phyloP scores from a whole-genome alignment of 2,329 filamentous ascomycete genomes.

The Pseudogymnoascus sp. region DNA sequence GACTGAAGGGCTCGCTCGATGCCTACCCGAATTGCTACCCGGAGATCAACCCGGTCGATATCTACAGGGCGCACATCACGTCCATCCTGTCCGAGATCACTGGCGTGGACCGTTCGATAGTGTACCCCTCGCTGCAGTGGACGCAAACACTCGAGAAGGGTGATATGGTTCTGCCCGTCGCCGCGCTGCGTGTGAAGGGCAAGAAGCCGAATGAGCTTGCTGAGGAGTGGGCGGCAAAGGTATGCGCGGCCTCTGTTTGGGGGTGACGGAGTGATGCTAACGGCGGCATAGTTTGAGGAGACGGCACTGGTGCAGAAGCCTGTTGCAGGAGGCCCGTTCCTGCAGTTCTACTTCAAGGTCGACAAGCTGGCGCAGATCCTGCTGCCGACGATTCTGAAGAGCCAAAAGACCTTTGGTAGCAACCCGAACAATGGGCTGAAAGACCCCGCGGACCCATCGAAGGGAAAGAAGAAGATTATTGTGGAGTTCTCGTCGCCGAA shows the following conservation, averaged over 20 bases:
- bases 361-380: slow-evolving; percentile 58
- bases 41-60: slow-evolving; percentile 67
- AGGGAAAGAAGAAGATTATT: slow-evolving; percentile 48
- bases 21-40: slow-evolving; percentile 55
- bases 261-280: not conserved
- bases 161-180: slow-evolving; percentile 70
- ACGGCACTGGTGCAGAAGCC: slow-evolving; percentile 67
- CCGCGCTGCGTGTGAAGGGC: slow-evolving; percentile 72
- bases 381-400: slow-evolving; percentile 62
- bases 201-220: slow-evolving; percentile 59
- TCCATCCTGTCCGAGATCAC: slow-evolving; percentile 62
- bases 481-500: slow-evolving; percentile 83
- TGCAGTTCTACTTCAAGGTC: slow-evolving; percentile 78
- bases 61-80: slow-evolving; percentile 73
- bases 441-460: slow-evolving; percentile 53
- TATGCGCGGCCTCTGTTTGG: slow-evolving; percentile 28
- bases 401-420: slow-evolving; percentile 56
- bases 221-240: slow-evolving; percentile 56
- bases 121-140: slow-evolving; percentile 73
- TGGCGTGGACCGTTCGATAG: slow-evolving; percentile 62
- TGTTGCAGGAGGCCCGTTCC: slow-evolving; percentile 57
- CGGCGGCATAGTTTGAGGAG: slow-evolving; percentile 56
- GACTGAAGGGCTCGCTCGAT: slow-evolving; percentile 22
- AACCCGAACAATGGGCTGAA: slow-evolving; percentile 55
- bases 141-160: slow-evolving; percentile 75